These are phyloP conservation scores for Boletellus emodensis DNA, from an alignment of 768 basidiomycete species.

Conservation along the genomic window DNA sequence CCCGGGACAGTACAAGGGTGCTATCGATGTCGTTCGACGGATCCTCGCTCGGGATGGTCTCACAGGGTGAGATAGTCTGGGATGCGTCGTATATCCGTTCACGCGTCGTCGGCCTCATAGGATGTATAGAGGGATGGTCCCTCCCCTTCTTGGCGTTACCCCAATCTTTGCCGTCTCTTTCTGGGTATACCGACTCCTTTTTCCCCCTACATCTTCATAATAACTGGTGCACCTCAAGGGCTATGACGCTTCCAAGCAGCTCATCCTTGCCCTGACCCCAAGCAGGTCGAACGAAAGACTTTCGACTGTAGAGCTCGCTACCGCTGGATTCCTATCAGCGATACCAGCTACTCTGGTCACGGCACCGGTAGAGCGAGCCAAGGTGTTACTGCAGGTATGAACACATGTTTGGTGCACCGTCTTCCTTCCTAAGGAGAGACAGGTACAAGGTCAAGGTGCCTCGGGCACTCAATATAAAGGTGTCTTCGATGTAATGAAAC, in stretches of 20 bases:
- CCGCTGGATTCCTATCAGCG: constrained; percentile 92
- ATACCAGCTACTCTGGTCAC: constrained; percentile 88
- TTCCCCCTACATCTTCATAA: constrained; percentile 5
- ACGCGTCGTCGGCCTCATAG: constrained; percentile 35
- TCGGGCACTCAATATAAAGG: constrained; percentile 76
- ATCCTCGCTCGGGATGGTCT: constrained; percentile 88
- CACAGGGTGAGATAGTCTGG: constrained; percentile 54
- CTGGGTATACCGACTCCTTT: constrained; percentile 57
- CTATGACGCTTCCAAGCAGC: constrained; percentile 87
- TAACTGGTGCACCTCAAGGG: constrained; percentile 47
- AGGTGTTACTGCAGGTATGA: constrained; percentile 86
- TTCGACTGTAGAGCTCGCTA: constrained; percentile 75
- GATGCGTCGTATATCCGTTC: not conserved
- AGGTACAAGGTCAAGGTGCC: constrained; percentile 88
- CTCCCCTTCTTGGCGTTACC: constrained; percentile 90
- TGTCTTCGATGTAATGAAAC: constrained; percentile 84
- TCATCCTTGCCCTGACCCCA: constrained; percentile 80
- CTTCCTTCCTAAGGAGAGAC: constrained; percentile 18
- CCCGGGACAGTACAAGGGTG: constrained; percentile 85
- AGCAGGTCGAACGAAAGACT: constrained; percentile 60
- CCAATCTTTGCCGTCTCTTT: constrained; percentile 98
- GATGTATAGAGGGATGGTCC: constrained; percentile 89
- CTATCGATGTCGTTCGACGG: constrained; percentile 90
- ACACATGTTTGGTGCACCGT: not conserved
- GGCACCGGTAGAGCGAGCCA: constrained; percentile 96